Evolutionary conservation across 2,329 filamentous ascomycete genomes (phyloP), one percentile per base, ranked within the genome.

Genomic region (Exophiala xenobiotica): DNA sequence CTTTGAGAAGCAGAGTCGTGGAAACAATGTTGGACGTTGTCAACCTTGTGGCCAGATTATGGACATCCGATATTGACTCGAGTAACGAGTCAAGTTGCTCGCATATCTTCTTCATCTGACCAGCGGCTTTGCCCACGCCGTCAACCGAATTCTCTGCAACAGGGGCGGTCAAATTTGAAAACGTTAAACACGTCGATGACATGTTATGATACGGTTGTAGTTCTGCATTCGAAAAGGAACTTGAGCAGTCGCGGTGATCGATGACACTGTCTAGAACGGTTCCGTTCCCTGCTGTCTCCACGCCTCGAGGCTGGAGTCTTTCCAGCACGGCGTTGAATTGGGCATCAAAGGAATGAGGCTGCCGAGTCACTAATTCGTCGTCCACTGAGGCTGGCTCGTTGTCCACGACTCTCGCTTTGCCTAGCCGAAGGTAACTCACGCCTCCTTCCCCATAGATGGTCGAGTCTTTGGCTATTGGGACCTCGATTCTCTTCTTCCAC

Each of bases 401-500:
- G 22, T 68, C 64, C 11, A 78, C 74, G 55, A 87, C 73, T 46
- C 65, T 75, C 9, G 85, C 85, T 7, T 75, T 71, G 12, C 67
- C 71, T 54, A 95, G 75, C 63, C 74, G 81, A 60, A 93, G 66
- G 77, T 85, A 88, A n/a, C 82, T 81, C 49, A 83, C 87, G 7
- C 91, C 92, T 5, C 88, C 91, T 33, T 87, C 87, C 60, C 88
- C 87, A 29, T 69, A 71, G 4, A 87, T 74, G 4, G 83, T 70
- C 45, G 71, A 71, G 50, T 73, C 77, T 51, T 78, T 77, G 3
- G 69, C 67, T 1, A 81, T 77, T 0, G 71, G 72, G 24, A 96
- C 74, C 35, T 76, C 73, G 56, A 97, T 86, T 45, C 77, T 80
- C 58, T 78, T 80, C 70, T 80, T 86, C 78, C 93, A 96, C 53